phyloP scores from a whole-genome alignment of 345 rosid genomes.

The Geranium rotundifolium region DNA sequence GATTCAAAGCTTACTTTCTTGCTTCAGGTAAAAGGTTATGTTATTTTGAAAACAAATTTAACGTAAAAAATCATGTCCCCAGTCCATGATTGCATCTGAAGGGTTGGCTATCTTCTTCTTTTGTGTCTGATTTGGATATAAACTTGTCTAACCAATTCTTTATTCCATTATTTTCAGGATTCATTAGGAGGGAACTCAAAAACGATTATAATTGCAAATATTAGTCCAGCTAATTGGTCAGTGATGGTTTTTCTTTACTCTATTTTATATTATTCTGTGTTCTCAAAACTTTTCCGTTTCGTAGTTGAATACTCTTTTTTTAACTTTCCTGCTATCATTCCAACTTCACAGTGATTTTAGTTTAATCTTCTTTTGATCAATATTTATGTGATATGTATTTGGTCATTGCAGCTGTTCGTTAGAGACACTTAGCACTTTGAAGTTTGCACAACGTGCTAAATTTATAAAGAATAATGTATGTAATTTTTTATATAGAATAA shows the following conservation, averaged over 20 bases:
- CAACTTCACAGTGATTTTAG: no score
- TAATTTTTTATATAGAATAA: slow-evolving; percentile 1
- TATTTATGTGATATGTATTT: background rate
- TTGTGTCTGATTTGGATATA: background rate
- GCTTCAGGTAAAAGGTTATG: slow-evolving; percentile 58
- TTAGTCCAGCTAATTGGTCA: slow-evolving; percentile 88
- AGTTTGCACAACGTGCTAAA: slow-evolving; percentile 98
- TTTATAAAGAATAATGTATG: slow-evolving; percentile 90
- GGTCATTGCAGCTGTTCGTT: slow-evolving; percentile 58
- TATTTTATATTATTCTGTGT: slow-evolving; percentile 4
- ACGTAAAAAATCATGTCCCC: background rate
- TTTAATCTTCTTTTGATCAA: no score
- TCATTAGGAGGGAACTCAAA: slow-evolving; percentile 97
- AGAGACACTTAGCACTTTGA: slow-evolving; percentile 94
- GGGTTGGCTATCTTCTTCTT: background rate
- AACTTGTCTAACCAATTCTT: slow-evolving; percentile 3
- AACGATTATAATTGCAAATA: slow-evolving; percentile 90
- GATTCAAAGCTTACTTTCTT: slow-evolving; percentile 97
- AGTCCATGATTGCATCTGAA: no score
- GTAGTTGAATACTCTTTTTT: background rate
- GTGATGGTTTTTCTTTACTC: slow-evolving; percentile 9
- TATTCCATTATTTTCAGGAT: slow-evolving; percentile 41
- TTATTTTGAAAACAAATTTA: background rate
- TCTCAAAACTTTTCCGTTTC: background rate
- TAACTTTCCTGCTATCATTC: no score